Conservation (phyloP, 768 basidiomycete species). For the Leccinum arenicola region DNA sequence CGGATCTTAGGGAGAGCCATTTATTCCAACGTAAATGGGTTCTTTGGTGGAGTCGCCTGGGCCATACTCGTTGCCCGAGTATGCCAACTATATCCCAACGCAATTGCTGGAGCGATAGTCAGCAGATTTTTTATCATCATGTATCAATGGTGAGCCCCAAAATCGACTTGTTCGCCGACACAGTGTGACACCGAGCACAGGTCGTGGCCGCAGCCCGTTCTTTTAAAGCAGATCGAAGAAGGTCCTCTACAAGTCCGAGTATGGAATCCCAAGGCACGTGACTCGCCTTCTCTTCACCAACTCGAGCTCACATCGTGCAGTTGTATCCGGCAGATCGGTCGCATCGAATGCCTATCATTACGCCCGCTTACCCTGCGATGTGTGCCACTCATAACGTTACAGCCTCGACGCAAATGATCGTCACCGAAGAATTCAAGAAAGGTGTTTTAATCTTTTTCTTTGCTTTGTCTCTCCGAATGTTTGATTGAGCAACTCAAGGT, state of each 20-base stretch:
- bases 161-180: not conserved
- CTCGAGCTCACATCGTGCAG: slow-evolving; percentile 36
- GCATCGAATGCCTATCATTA: slow-evolving; percentile 99
- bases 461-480: not conserved
- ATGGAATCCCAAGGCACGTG: slow-evolving; percentile 90
- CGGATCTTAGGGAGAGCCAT: slow-evolving; percentile 76
- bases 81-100: slow-evolving; percentile 97
- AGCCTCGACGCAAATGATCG: slow-evolving; percentile 91
- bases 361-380: slow-evolving; percentile 98
- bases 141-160: slow-evolving; percentile 84
- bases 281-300: not conserved
- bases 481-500: slow-evolving; percentile 45
- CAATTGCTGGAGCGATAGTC: slow-evolving; percentile 91
- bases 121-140: slow-evolving; percentile 98
- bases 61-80: slow-evolving; percentile 98
- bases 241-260: slow-evolving; percentile 91
- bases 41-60: slow-evolving; percentile 98
- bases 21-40: slow-evolving; percentile 97
- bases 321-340: slow-evolving; percentile 87
- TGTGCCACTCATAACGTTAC: slow-evolving; percentile 99
- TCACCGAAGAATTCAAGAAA: slow-evolving; percentile 93
- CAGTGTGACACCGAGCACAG: slow-evolving; percentile 39
- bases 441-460: slow-evolving; percentile 40
- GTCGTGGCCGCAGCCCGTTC: slow-evolving; percentile 98
- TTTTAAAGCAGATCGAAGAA: slow-evolving; percentile 94